Percentiles rank a stretch among this genome's conserved stretches.
Evolutionary conservation across 2,329 filamentous ascomycete species (phyloP).

Genomic region (Fusarium avenaceum): DNA sequence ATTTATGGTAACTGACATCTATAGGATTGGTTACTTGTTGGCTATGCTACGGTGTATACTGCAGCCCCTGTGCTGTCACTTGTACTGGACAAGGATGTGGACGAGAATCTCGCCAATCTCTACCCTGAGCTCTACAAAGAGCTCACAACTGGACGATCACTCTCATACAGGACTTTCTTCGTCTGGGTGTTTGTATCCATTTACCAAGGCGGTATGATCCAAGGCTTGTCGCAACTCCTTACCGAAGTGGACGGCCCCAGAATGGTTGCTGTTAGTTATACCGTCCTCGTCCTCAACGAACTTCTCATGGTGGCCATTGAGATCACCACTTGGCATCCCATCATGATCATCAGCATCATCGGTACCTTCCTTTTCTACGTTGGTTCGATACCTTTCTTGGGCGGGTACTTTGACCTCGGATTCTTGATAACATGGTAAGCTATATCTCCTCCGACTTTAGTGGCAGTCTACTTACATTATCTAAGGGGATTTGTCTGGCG

Average conservation of each 20-base stretch:
- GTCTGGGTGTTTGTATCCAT: constrained; percentile 95
- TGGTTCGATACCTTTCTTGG: constrained; percentile 86
- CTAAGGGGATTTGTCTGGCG: constrained; percentile 88
- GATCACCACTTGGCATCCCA: constrained; percentile 95
- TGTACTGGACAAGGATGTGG: constrained; percentile 94
- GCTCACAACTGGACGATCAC: constrained; percentile 86
- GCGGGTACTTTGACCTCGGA: constrained; percentile 87
- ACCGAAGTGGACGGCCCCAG: constrained; percentile 78
- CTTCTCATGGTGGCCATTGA: constrained; percentile 97
- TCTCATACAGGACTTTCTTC: constrained; percentile 96
- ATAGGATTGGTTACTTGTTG: constrained; percentile 93
- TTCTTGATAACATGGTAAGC: constrained; percentile 80
- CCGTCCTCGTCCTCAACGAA: constrained; percentile 92
- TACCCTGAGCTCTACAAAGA: constrained; percentile 99
- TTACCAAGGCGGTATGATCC: constrained; percentile 95
- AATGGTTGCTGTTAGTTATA: constrained; percentile 94
- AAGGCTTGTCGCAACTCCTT: constrained; percentile 91
- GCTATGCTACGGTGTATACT: constrained; percentile 96
- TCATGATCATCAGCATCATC: constrained; percentile 88
- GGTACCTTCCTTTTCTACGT: constrained; percentile 87
- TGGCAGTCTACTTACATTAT: constrained; percentile 32
- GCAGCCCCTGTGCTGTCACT: constrained; percentile 93
- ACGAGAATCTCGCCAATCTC: constrained; percentile 91
- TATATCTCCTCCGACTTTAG: neutral
- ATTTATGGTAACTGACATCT: constrained; percentile 38